Evolutionary conservation across 75 land plant genomes (phyloP).

Genomic region (Cryptomeria japonica): DNA sequence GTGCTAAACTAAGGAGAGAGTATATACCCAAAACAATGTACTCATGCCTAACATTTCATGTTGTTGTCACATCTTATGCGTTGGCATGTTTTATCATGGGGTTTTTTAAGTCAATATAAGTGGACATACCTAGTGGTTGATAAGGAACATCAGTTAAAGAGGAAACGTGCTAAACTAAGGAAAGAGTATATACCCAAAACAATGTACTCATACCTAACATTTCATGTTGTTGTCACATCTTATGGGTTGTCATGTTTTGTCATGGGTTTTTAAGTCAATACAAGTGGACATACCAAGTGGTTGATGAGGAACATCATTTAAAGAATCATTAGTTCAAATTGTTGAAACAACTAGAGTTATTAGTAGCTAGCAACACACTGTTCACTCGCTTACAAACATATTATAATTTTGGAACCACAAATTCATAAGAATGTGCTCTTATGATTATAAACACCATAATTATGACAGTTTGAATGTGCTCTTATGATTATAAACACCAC

Average conservation of each 20-base stretch:
- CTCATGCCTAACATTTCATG: conserved; percentile 18
- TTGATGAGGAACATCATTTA: conserved; percentile 46
- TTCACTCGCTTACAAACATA: conserved; percentile 36
- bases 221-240: conserved; percentile 41
- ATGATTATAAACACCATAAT: too few species aligned
- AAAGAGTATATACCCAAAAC: conserved; percentile 24
- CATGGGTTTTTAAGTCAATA: conserved; percentile 16
- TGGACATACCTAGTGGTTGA: conserved; percentile 46
- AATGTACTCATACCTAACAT: neutral
- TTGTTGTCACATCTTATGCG: conserved; percentile 43
- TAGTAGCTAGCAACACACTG: conserved; percentile 23
- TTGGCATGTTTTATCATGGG: conserved; percentile 30
- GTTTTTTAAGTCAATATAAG: conserved; percentile 20
- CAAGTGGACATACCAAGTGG: conserved; percentile 43
- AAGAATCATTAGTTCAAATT: conserved; percentile 42
- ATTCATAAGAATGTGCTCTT: too few species aligned
- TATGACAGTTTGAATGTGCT: too few species aligned
- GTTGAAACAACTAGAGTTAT: conserved; percentile 29
- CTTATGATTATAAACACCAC: too few species aligned
- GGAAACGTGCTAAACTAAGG: conserved; percentile 20
- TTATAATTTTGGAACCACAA: too few species aligned
- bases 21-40: conserved; percentile 21
- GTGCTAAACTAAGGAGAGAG: conserved; percentile 14
- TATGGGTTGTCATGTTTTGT: conserved; percentile 39
- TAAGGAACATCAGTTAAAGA: conserved; percentile 48